A percentile compares a stretch with the other conserved stretches of the same genome.
phyloP scores from a whole-genome alignment of 108 stramenopile species.

The Craspedostauros australis region DNA sequence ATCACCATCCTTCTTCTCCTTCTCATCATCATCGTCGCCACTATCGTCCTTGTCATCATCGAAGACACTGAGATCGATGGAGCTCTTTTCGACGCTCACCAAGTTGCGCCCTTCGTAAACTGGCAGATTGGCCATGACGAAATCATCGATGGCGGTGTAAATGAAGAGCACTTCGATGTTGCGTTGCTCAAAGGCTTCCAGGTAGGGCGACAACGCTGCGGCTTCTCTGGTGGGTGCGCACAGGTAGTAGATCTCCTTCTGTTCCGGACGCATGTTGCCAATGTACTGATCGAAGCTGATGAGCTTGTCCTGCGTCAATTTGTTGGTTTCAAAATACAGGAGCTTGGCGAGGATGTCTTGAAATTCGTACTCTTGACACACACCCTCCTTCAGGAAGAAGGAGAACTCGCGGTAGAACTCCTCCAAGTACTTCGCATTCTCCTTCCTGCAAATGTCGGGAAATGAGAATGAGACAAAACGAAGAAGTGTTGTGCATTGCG shows the following conservation, averaged over 20 bases:
- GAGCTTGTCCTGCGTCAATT: conserved; percentile 68
- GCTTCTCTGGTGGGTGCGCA: conserved; percentile 91
- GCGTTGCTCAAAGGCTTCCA: conserved; percentile 90
- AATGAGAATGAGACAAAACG: too few species aligned
- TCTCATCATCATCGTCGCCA: conserved; percentile 35
- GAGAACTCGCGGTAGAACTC: conserved; percentile 92
- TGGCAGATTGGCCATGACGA: conserved; percentile 94
- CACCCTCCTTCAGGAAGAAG: conserved; percentile 97
- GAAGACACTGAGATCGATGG: conserved; percentile 50
- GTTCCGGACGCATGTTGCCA: conserved; percentile 82
- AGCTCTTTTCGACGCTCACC: conserved; percentile 85
- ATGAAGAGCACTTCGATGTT: conserved; percentile 91
- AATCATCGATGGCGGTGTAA: conserved; percentile 96
- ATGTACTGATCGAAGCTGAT: conserved; percentile 95
- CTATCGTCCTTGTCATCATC: conserved; percentile 32
- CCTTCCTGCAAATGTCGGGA: conserved; percentile 44
- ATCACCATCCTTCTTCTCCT: conserved; percentile 24
- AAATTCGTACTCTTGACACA: conserved; percentile 86
- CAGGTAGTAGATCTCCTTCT: conserved; percentile 97
- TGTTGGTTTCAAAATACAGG: conserved; percentile 90
- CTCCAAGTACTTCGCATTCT: conserved; percentile 78
- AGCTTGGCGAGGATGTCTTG: conserved; percentile 89
- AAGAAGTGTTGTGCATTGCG: too few species aligned
- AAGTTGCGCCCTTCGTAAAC: conserved; percentile 83
- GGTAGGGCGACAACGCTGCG: conserved; percentile 92